Conservation (phyloP, 2,329 filamentous ascomycete genomes). For the Aplosporella prunicola region DNA sequence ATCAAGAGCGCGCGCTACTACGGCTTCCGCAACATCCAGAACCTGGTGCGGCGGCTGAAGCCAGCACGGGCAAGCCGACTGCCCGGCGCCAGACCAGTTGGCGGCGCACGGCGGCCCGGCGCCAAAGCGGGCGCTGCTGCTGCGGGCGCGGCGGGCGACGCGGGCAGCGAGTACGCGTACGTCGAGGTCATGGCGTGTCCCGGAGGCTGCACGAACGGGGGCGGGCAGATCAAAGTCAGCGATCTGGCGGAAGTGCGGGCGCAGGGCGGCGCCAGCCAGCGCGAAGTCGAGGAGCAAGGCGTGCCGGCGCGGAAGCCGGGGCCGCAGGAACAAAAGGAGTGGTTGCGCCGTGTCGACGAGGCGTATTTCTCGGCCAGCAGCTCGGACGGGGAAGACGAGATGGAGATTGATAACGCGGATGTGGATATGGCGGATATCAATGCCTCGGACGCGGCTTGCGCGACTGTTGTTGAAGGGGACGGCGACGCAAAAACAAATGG, state of each 20-base stretch:
- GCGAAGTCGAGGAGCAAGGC: slow-evolving; percentile 16
- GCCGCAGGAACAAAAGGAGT: slow-evolving; percentile 74
- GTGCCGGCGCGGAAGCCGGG: slow-evolving; percentile 48
- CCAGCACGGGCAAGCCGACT: slow-evolving; percentile 59
- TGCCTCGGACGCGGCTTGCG: neutral
- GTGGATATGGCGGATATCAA: slow-evolving; percentile 22
- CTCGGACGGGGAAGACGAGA: slow-evolving; percentile 39
- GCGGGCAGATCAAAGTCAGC: slow-evolving; percentile 85
- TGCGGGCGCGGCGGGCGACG: slow-evolving; percentile 45
- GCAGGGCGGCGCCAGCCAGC: slow-evolving; percentile 18
- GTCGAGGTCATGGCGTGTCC: slow-evolving; percentile 99
- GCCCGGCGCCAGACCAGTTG: slow-evolving; percentile 22
- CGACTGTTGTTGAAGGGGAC: neutral
- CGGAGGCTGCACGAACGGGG: slow-evolving; percentile 96
- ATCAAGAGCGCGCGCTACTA: slow-evolving; percentile 66
- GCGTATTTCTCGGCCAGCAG: slow-evolving; percentile 71
- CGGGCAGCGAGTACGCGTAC: slow-evolving; percentile 63
- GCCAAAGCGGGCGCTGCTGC: slow-evolving; percentile 54
- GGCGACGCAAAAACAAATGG: neutral
- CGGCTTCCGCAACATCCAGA: slow-evolving; percentile 97
- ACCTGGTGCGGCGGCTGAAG: slow-evolving; percentile 85
- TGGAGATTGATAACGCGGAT: slow-evolving; percentile 25
- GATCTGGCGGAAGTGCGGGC: slow-evolving; percentile 49
- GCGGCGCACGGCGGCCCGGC: slow-evolving; percentile 50
- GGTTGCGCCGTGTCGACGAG: slow-evolving; percentile 44